Evolutionary conservation across 75 land plant species (phyloP).

Genomic region (Adiantum capillusveneris): DNA sequence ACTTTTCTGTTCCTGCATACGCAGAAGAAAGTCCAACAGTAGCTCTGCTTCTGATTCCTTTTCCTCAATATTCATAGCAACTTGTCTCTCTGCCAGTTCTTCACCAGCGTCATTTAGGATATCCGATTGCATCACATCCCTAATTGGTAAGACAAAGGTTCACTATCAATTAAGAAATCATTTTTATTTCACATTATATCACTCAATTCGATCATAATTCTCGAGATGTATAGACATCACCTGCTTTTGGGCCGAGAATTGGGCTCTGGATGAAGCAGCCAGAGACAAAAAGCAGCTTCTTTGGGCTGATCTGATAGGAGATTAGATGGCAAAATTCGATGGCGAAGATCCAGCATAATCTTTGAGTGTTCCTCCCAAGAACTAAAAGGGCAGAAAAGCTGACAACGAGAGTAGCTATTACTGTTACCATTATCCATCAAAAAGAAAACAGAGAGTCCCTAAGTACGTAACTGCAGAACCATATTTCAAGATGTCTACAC

Average conservation of each 20-base stretch:
- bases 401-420: too few species aligned
- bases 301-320: conserved; percentile 62
- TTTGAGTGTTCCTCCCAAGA: conserved; percentile 46
- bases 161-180: neutral
- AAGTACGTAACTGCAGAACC: too few species aligned
- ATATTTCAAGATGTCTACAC: too few species aligned
- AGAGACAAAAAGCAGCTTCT: conserved; percentile 74
- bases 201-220: too few species aligned
- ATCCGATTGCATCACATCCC: conserved; percentile 69
- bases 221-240: too few species aligned
- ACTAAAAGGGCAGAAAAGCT: conserved; percentile 64
- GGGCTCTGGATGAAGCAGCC: conserved; percentile 79
- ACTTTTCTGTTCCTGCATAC: conserved; percentile 57
- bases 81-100: conserved; percentile 25
- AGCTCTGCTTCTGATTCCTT: conserved; percentile 68
- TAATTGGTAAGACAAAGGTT: conserved; percentile 6
- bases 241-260: conserved; percentile 56
- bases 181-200: too few species aligned
- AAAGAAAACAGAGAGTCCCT: too few species aligned
- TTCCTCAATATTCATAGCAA: conserved; percentile 45
- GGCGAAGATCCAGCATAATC: conserved; percentile 63
- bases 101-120: conserved; percentile 43
- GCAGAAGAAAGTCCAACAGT: conserved; percentile 56
- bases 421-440: too few species aligned
- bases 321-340: conserved; percentile 70